Evolutionary conservation across 2,329 filamentous ascomycete species (phyloP), one percentile per base, ranked within the genome.

Genomic region (Lachnellula cervina): DNA sequence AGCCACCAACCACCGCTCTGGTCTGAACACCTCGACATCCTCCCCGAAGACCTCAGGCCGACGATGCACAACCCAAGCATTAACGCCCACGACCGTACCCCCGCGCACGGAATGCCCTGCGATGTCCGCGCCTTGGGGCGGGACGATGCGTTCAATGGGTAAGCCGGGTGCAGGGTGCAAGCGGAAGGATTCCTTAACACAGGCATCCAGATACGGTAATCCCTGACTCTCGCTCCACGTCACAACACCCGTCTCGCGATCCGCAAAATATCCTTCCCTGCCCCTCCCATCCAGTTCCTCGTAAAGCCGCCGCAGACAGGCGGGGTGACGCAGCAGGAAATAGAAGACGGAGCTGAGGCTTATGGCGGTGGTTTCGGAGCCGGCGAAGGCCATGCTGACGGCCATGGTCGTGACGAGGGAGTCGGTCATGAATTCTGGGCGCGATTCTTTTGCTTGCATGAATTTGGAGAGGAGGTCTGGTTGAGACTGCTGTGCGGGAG

Each of bases 281-380:
- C 80, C 80, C 0, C 82, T 82, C 0, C 73, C 73, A 64, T 90
- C 86, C 0, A 91, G 69, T 68, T 91, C 88, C 1, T 71, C 63
- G 64, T 80, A 78, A 52, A 90, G 72, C 40, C 77, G 78, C 3
- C 69, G 66, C 58, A 88, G 80, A 14, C 76, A 77, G 0, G 62
- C 38, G 0, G 84, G 84, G 63, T 84, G 81, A 65, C 84, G 85
- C 37, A 91, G 76, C 3, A 92, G 72, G 69, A 84, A 85, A 71
- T 92, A 92, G 65, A 93, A 89, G 0, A 91, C 80, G 6, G 84
- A 79, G 5, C 81, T 81, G 0, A 92, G 77, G 6, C 81, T 83
- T 66, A 92, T 92, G 40, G 87, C 88, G 0, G 89, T 93, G 0
- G 89, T 93, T 70, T 94, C 89, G 2, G 82, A 87, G 3, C 89